phyloP scores from a whole-genome alignment of 2,329 filamentous ascomycete species.

The Cercospora sesami region DNA sequence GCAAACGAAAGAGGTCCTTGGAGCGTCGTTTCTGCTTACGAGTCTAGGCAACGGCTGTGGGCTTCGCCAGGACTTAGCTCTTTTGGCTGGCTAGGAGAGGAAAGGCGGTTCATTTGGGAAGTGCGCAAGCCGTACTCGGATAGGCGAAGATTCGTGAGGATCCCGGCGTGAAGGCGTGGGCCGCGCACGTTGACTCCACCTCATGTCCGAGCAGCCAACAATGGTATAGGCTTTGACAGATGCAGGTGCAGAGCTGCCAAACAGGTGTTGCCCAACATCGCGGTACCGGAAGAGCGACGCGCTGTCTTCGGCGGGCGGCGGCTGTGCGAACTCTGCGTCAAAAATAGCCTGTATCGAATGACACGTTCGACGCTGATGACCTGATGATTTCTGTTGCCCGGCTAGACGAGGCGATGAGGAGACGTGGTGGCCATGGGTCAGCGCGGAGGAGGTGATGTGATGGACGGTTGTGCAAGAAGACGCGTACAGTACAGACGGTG shows the following conservation, averaged over 20 bases:
- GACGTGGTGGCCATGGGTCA: not conserved
- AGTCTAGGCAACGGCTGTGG: not conserved
- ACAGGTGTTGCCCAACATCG: not conserved
- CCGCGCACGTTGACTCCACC: not conserved
- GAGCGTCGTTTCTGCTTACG: not conserved
- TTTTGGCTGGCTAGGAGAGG: not conserved
- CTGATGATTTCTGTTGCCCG: not conserved
- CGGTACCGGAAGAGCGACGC: constrained; percentile 1
- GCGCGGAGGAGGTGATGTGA: not conserved
- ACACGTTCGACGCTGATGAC: not conserved
- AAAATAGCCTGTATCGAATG: constrained; percentile 1
- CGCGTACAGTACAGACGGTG: not conserved
- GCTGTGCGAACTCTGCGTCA: constrained; percentile 2
- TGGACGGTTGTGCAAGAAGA: not conserved
- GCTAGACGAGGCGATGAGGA: not conserved
- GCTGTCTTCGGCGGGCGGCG: not conserved
- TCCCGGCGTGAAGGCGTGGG: not conserved
- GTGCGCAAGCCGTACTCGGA: not conserved
- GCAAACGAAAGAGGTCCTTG: not conserved
- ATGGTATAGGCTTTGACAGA: not conserved
- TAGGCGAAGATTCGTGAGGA: not conserved
- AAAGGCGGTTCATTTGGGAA: not conserved
- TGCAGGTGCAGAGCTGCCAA: not conserved
- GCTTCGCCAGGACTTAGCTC: not conserved
- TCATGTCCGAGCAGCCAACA: not conserved